Conservation (phyloP, 2,329 filamentous ascomycete species). For the Seiridium cupressi region DNA sequence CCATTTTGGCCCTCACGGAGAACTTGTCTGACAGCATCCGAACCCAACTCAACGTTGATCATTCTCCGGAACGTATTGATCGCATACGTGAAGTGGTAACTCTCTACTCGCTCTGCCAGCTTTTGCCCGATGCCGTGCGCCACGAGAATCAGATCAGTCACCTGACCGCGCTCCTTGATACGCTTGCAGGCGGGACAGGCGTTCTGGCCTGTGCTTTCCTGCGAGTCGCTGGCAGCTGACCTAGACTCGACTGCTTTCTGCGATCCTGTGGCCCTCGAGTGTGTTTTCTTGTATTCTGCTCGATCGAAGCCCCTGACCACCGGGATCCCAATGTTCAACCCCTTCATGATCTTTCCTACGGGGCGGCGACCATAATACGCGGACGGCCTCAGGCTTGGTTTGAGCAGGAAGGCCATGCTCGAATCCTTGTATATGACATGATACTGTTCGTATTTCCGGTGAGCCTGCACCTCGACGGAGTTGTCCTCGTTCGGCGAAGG, state of each 20-base stretch:
- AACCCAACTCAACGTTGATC: conserved; percentile 80
- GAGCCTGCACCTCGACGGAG: conserved; percentile 38
- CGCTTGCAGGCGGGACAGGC: conserved; percentile 59
- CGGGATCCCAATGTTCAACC: conserved; percentile 76
- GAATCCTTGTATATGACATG: conserved; percentile 85
- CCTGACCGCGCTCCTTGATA: conserved; percentile 63
- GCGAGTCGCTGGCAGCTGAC: conserved; percentile 24
- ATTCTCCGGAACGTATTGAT: conserved; percentile 87
- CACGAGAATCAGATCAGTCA: conserved; percentile 86
- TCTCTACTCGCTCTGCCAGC: conserved; percentile 89
- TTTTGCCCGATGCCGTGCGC: conserved; percentile 98
- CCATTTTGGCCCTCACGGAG: conserved; percentile 78
- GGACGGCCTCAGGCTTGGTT: conserved; percentile 81
- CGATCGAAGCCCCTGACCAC: conserved; percentile 90
- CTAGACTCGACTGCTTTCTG: conserved; percentile 20
- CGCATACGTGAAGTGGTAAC: conserved; percentile 94
- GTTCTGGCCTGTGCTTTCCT: conserved; percentile 15
- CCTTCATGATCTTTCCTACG: conserved; percentile 80
- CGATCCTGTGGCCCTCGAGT: conserved; percentile 35
- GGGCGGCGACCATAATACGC: conserved; percentile 81
- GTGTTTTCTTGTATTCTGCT: conserved; percentile 69
- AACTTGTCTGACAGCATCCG: conserved; percentile 69
- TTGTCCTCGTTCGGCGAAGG: conserved; percentile 33
- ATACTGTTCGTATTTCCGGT: conserved; percentile 66
- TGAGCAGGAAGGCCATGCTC: conserved; percentile 77